phyloP scores from a whole-genome alignment of 371 early-diverging fungal genomes.

The Mortierella sp. region DNA sequence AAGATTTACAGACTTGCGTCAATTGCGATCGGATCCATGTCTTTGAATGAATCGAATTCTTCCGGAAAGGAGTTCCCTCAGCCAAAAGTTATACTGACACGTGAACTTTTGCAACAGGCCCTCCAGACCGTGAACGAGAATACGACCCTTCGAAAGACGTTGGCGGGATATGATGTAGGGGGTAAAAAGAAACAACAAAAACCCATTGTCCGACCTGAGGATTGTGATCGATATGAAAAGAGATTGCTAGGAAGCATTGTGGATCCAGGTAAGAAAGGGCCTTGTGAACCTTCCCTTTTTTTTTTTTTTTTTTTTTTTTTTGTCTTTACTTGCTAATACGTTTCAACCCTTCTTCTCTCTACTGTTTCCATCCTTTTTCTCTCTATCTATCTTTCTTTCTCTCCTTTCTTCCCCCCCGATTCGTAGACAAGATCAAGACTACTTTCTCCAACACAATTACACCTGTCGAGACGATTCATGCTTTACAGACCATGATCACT shows the following conservation, averaged over 20 bases:
- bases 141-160: conserved; percentile 14
- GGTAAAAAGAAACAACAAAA: conserved; percentile 15
- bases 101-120: conserved; percentile 9
- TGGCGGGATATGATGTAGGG: neutral
- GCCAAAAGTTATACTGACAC: neutral
- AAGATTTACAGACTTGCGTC: conserved; percentile 44
- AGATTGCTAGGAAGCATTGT: conserved; percentile 69
- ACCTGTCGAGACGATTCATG: conserved; percentile 73
- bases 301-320: neutral
- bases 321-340: neutral
- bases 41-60: conserved; percentile 1
- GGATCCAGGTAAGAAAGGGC: conserved; percentile 62
- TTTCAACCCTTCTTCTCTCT: neutral
- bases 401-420: too few species aligned
- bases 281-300: neutral
- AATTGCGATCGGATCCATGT: conserved; percentile 33
- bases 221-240: conserved; percentile 65
- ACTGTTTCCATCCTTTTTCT: neutral
- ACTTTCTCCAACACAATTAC: conserved; percentile 73
- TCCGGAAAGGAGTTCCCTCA: neutral
- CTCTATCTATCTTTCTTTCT: neutral
- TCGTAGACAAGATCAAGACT: conserved; percentile 63
- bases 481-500: conserved; percentile 87
- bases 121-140: conserved; percentile 20
- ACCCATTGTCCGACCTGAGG: conserved; percentile 21